phyloP scores from a whole-genome alignment of 163 green algal species.

The Scenedesmus sp. region DNA sequence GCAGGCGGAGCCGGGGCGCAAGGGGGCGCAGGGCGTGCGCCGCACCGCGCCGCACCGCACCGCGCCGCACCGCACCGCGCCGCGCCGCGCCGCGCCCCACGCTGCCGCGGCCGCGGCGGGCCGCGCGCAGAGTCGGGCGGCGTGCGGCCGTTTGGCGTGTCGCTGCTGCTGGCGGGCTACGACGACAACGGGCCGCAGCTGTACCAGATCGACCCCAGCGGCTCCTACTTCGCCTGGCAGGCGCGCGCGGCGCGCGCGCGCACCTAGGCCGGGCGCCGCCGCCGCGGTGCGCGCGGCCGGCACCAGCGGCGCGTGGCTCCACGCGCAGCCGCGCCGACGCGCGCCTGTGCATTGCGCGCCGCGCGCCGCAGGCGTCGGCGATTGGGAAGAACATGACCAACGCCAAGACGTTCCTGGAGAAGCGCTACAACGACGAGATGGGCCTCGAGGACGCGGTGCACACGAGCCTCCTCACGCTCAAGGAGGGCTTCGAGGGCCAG shows the following conservation, averaged over 20 bases:
- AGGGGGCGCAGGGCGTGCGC: too few relatives aligned
- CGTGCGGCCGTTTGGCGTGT: slow-evolving; percentile 98
- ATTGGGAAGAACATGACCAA: slow-evolving; percentile 97
- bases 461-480: slow-evolving; percentile 97
- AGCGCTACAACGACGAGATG: slow-evolving; percentile 86
- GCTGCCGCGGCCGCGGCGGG: neutral
- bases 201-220: slow-evolving; percentile 98
- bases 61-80: too few relatives aligned
- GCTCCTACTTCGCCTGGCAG: slow-evolving; percentile 99
- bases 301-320: too few relatives aligned
- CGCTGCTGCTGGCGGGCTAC: slow-evolving; percentile 94
- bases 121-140: slow-evolving; percentile 85
- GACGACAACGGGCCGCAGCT: slow-evolving; percentile 97
- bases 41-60: too few relatives aligned
- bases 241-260: slow-evolving; percentile 48
- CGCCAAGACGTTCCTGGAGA: slow-evolving; percentile 99
- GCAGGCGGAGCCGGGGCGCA: neutral
- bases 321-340: too few relatives aligned
- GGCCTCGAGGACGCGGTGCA: slow-evolving; percentile 95
- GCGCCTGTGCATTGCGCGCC: too few relatives aligned
- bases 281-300: too few relatives aligned
- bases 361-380: slow-evolving; percentile 90
- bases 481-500: slow-evolving; percentile 98
- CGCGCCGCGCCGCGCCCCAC: too few relatives aligned
- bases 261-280: slow-evolving; percentile 90